Base-by-base conservation (phyloP, 202 grass and related monocot genomes). In the Eragrostis tef region DNA sequence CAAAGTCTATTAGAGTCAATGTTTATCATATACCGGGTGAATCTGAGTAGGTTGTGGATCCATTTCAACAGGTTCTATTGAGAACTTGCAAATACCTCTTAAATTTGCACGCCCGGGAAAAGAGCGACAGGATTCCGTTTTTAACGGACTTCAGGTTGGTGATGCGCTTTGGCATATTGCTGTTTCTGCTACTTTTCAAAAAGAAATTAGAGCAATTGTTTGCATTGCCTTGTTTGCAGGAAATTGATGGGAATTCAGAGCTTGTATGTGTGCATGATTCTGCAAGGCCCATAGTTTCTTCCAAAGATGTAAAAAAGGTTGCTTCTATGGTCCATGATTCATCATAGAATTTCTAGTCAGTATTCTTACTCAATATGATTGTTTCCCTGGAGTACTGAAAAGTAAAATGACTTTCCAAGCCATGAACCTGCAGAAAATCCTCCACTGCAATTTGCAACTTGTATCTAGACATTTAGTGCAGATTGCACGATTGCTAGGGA, bases 181-280 rank as follows among this genome's bases (percentile, higher is more conserved):
- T 84, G 6, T 7, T 70, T 72, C 52, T 58, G 78, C 42, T 85
- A 21, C 56, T 86, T 16, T 67, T 52, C 47, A 25, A 21, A 75
- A 9, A 22, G 27, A 49, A 67, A 51, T 44, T 20, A 0, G 58
- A 17, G 6, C 3, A 11, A 73, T 20, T 20, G 73, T 41, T n/a
- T 81, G 63, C 25, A 0, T 65, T 63, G 5, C 13, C 53, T 81
- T 66, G 56, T 61, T 81, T 47, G n/a, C 70, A 99, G 96, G 90
- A 93, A 93, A 90, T 90, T 79, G 85, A 91, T 91, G 79, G 87
- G 53, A 71, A 79, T 63, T 99, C 96, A 20, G 90, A 95, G 83
- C 90, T 99, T 84, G 90, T 99, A 59, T 99, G 96, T 72, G 82
- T 99, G 39, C 96, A 99, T 80, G 96, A 99, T 89, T 99, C 96